Conservation (phyloP, 805 yeast species). For the Candida rishiriensis region DNA sequence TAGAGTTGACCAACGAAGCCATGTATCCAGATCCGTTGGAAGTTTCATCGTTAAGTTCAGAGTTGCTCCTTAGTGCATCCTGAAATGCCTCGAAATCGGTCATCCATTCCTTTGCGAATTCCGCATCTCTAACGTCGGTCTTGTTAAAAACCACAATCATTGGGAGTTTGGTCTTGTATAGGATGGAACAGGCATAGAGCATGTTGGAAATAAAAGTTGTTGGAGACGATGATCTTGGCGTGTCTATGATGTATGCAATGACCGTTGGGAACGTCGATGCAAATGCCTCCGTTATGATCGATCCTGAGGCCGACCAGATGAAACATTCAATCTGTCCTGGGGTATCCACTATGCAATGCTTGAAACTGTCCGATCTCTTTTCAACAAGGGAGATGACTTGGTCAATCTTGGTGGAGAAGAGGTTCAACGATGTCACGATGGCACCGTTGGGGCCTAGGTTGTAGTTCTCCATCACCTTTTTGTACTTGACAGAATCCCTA, state of each 20-base stretch:
- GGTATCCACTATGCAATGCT: constrained; percentile 86
- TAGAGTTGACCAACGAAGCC: constrained; percentile 89
- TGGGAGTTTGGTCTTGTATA: constrained; percentile 93
- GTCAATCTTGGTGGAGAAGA: constrained; percentile 92
- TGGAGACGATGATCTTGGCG: constrained; percentile 92
- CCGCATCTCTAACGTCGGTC: constrained; percentile 81
- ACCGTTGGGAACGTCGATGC: constrained; percentile 96
- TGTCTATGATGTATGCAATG: constrained; percentile 92
- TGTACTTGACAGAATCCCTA: constrained; percentile 91
- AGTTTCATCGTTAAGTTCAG: constrained; percentile 59
- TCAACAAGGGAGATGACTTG: constrained; percentile 86
- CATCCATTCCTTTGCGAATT: constrained; percentile 96
- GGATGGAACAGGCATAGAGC: constrained; percentile 96
- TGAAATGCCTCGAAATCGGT: constrained; percentile 92
- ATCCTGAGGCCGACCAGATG: constrained; percentile 97
- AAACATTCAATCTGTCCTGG: constrained; percentile 99
- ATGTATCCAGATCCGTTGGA: constrained; percentile 77
- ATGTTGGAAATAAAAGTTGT: constrained; percentile 97
- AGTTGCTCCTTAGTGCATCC: constrained; percentile 61
- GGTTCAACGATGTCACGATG: constrained; percentile 87
- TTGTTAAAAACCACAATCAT: constrained; percentile 96
- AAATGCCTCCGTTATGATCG: constrained; percentile 93
- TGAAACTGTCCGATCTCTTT: constrained; percentile 55
- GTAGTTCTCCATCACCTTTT: constrained; percentile 94
- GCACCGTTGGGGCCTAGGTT: constrained; percentile 98